Percentiles rank a stretch among this genome's conserved stretches.
Evolutionary conservation across 192 early-diverging fungal species (phyloP).

Genomic region (Oehlia diaphana): DNA sequence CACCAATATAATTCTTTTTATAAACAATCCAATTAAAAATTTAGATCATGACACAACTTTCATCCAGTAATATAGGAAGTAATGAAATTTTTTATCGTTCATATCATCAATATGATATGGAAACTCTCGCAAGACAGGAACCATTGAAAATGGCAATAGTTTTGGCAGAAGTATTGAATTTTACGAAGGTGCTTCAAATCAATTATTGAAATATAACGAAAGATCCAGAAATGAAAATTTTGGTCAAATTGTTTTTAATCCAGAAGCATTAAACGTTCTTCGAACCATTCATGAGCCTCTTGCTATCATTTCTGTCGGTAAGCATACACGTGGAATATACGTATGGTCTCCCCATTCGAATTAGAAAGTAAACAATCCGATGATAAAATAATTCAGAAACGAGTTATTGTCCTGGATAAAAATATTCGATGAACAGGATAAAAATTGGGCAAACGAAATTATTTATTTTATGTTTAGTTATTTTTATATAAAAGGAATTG

Average conservation of each 20-base stretch:
- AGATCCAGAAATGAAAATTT: not conserved
- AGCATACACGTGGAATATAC: slow-evolving; percentile 9
- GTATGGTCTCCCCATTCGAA: slow-evolving; percentile 16
- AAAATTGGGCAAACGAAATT: slow-evolving; percentile 16
- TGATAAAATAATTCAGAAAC: not conserved
- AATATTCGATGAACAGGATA: slow-evolving; percentile 16
- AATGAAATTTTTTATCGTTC: too few relatives aligned
- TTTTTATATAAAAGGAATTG: slow-evolving; percentile 20
- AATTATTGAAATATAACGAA: not conserved
- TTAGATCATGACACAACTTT: too few relatives aligned
- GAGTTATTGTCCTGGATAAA: slow-evolving; percentile 15
- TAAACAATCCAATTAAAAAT: too few relatives aligned
- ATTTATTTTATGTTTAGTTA: slow-evolving; percentile 20
- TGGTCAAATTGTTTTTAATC: not conserved
- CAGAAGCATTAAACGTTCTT: slow-evolving; percentile 3
- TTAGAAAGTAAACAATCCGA: not conserved
- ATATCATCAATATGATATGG: too few relatives aligned
- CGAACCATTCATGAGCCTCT: slow-evolving; percentile 1
- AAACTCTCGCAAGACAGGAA: too few relatives aligned
- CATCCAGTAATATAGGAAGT: too few relatives aligned
- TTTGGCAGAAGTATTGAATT: not conserved
- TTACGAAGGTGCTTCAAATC: not conserved
- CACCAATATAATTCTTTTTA: too few relatives aligned
- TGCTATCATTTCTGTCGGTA: slow-evolving; percentile 7
- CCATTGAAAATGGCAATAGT: not conserved